phyloP scores from a whole-genome alignment of 371 early-diverging fungal genomes.

The Lichtheimia hyalospora region DNA sequence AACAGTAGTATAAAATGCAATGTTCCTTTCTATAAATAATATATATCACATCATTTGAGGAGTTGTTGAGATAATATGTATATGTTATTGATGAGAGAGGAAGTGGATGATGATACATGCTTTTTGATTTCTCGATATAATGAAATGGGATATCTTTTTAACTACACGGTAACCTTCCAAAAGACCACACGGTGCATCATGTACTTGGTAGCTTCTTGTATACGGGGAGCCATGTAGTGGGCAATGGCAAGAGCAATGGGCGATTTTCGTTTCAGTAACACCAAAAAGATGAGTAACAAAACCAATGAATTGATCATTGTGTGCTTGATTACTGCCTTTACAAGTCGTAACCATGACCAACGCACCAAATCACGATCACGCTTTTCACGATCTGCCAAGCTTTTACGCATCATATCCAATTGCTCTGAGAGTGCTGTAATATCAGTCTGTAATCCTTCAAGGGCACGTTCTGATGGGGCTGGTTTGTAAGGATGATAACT shows the following conservation, averaged over 20 bases:
- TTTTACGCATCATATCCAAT: conserved; percentile 34
- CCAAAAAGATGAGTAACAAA: conserved; percentile 27
- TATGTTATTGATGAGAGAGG: too few species aligned
- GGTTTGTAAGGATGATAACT: conserved; percentile 22
- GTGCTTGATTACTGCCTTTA: conserved; percentile 30
- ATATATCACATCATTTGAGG: too few species aligned
- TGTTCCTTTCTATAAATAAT: too few species aligned
- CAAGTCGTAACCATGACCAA: conserved; percentile 24
- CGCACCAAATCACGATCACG: conserved; percentile 13
- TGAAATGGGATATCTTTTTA: too few species aligned
- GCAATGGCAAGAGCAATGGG: conserved; percentile 41
- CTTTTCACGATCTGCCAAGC: conserved; percentile 25
- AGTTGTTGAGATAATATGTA: too few species aligned
- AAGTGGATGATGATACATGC: too few species aligned
- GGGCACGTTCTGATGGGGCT: conserved; percentile 27
- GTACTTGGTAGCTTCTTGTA: conserved; percentile 21
- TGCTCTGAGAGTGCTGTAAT: conserved; percentile 49
- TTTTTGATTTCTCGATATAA: too few species aligned
- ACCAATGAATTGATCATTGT: conserved; percentile 34
- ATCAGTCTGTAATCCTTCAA: conserved; percentile 52
- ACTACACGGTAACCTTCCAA: conserved; percentile 40
- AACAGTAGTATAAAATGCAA: too few species aligned
- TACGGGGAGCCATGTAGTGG: conserved; percentile 24
- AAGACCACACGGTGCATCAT: conserved; percentile 27
- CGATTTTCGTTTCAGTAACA: conserved; percentile 32